These are phyloP conservation scores for Amborella trichopoda DNA, from an alignment of 164 flowering plant species.

Conservation along the genomic window DNA sequence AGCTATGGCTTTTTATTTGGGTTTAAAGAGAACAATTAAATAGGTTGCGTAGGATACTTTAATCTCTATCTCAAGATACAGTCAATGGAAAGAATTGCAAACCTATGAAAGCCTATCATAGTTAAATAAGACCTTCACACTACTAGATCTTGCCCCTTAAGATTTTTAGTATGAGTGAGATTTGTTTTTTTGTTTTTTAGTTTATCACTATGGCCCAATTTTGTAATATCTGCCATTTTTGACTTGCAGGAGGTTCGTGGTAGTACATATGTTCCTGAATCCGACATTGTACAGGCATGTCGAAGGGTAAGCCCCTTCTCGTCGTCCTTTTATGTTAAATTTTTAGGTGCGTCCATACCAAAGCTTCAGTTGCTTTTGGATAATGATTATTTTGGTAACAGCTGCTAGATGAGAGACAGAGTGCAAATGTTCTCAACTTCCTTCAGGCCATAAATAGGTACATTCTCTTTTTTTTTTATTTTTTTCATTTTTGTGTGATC, in stretches of 20 bases:
- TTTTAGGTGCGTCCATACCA: not conserved
- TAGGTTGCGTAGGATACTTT: too few relatives aligned
- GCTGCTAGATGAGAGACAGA: slow-evolving; percentile 74
- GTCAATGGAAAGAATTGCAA: too few relatives aligned
- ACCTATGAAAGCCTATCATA: too few relatives aligned
- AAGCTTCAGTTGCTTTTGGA: slow-evolving; percentile 1
- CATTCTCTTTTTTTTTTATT: not conserved
- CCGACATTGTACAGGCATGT: slow-evolving; percentile 76
- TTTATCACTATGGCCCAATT: not conserved
- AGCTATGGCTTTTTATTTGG: too few relatives aligned
- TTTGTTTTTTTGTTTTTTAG: not conserved
- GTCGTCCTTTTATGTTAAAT: not conserved
- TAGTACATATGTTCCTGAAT: slow-evolving; percentile 45
- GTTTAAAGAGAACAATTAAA: too few relatives aligned
- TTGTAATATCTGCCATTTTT: not conserved
- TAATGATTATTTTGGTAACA: slow-evolving; percentile 17
- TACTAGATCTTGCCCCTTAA: not conserved
- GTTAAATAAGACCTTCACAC: too few relatives aligned
- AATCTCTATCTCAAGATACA: too few relatives aligned
- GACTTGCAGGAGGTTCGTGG: slow-evolving; percentile 72
- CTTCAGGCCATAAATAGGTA: slow-evolving; percentile 85
- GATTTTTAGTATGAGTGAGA: not conserved
- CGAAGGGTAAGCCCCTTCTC: slow-evolving; percentile 39
- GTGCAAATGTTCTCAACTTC: slow-evolving; percentile 57
- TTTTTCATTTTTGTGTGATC: not conserved